Conservation (phyloP, 108 stramenopile species). For the Nitzschia sp. region DNA sequence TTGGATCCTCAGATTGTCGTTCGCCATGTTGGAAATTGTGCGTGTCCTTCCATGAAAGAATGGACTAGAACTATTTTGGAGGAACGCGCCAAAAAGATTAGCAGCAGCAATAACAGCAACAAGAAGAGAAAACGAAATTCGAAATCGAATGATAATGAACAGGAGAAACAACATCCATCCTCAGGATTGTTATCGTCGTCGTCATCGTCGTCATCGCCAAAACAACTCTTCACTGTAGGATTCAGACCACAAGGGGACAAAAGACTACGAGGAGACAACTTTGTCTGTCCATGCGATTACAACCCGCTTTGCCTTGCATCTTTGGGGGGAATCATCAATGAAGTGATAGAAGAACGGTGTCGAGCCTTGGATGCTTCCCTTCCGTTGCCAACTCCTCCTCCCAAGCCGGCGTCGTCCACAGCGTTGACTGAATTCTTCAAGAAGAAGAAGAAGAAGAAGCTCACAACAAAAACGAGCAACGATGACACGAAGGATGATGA, state of each 20-base stretch:
- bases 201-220: not conserved
- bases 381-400: not conserved
- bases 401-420: not conserved
- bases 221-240: slow-evolving; percentile 10
- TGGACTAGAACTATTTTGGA: slow-evolving; percentile 23
- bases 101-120: slow-evolving; percentile 19
- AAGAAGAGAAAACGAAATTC: slow-evolving; percentile 7
- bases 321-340: slow-evolving; percentile 72
- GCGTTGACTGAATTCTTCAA: not conserved
- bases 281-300: slow-evolving; percentile 47
- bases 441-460: not conserved
- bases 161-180: not conserved
- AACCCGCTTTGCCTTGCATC: slow-evolving; percentile 76
- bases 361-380: not conserved
- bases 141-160: not conserved
- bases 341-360: slow-evolving; percentile 38
- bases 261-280: not conserved
- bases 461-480: not conserved
- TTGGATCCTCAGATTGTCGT: slow-evolving; percentile 17
- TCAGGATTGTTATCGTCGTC: not conserved
- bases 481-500: not conserved
- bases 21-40: slow-evolving; percentile 21
- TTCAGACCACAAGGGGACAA: slow-evolving; percentile 27
- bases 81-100: slow-evolving; percentile 3
- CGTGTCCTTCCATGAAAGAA: slow-evolving; percentile 34